Percentiles rank a stretch among this genome's conserved stretches.
These are phyloP conservation scores for Arabidopsis thaliana DNA, from an alignment of 345 rosid genomes.

Conservation along the genomic window TAIR10.1 NC_003076.8:7270501-7271000, in stretches of 20 bases:
- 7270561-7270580: not conserved
- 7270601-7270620: not conserved
- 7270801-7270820: not conserved
- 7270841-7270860: not conserved
- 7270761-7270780: constrained; percentile 25
- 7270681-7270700: not conserved
- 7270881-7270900: not conserved
- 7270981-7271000: too few species aligned
- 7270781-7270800: not conserved
- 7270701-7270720: not conserved
- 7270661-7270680: not conserved
- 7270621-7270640: not conserved
- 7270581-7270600: constrained; percentile 7
- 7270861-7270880: not conserved
- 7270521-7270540: not conserved
- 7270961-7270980: too few species aligned
- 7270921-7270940: not conserved
- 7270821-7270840: not conserved
- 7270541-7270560: constrained; percentile 19
- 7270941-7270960: too few species aligned
- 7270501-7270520: not conserved
- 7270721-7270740: not conserved
- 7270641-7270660: not conserved
- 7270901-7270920: not conserved
- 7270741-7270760: not conserved